Conservation (phyloP, 2,329 filamentous ascomycete genomes). For the Aureobasidium sp. region DNA sequence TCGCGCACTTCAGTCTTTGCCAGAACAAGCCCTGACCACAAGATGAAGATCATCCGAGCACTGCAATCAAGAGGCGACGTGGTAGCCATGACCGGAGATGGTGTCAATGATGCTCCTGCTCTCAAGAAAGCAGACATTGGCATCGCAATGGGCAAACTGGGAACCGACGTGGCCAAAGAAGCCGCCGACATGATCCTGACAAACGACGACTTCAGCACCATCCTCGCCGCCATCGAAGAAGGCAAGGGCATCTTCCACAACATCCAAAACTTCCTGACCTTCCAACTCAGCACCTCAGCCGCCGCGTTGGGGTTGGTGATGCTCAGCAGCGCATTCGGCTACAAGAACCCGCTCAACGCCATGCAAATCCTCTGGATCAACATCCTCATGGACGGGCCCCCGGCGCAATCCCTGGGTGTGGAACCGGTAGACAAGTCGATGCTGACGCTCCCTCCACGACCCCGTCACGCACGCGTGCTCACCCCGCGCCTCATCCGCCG, state of each 20-base stretch:
- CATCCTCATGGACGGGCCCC: conserved; percentile 98
- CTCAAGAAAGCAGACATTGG: conserved; percentile 97
- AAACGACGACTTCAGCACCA: conserved; percentile 84
- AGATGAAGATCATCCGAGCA: conserved; percentile 91
- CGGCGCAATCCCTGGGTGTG: conserved; percentile 92
- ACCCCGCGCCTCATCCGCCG: conserved; percentile 74
- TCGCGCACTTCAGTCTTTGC: conserved; percentile 90
- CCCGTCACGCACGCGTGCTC: conserved; percentile 83
- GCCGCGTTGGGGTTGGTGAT: conserved; percentile 87
- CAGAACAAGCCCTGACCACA: conserved; percentile 92
- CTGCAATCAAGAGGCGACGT: conserved; percentile 91
- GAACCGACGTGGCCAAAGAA: conserved; percentile 95
- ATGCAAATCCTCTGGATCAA: conserved; percentile 99
- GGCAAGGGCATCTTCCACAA: conserved; percentile 99
- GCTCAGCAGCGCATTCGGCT: conserved; percentile 84
- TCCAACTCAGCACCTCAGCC: conserved; percentile 94
- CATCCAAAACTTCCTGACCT: conserved; percentile 98
- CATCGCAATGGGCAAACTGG: conserved; percentile 90
- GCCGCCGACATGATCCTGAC: conserved; percentile 90
- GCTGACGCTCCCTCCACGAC: conserved; percentile 83
- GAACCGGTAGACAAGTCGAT: conserved; percentile 91
- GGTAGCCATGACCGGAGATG: conserved; percentile 97
- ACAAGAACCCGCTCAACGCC: conserved; percentile 91
- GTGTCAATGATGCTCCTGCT: conserved; percentile 94
- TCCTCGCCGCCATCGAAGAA: conserved; percentile 92